Evolutionary conservation across 2,329 filamentous ascomycete genomes (phyloP).

Genomic region (Cytospora schulzeri): DNA sequence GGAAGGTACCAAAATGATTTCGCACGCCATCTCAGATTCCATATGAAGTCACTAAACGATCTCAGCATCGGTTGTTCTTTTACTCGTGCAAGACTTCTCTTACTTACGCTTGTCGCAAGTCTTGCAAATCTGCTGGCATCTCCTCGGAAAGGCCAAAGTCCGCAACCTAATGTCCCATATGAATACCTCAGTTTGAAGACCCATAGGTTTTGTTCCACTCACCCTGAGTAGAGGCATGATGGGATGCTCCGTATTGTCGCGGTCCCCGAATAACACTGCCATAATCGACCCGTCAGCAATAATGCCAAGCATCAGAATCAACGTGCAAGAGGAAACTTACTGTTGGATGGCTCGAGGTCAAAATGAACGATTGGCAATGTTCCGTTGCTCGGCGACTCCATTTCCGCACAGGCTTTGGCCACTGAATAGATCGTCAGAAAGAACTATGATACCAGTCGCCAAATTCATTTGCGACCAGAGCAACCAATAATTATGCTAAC

Average conservation of each 20-base stretch:
- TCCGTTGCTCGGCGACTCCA: background rate
- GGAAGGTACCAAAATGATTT: background rate
- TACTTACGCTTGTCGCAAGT: no score
- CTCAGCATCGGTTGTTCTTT: background rate
- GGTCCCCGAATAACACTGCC: background rate
- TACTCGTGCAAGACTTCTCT: background rate
- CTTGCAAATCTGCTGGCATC: background rate
- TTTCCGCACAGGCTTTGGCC: background rate
- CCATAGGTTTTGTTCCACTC: no score
- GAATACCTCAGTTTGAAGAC: no score
- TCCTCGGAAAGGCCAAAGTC: background rate
- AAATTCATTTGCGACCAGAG: no score
- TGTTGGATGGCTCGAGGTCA: slow-evolving; percentile 1
- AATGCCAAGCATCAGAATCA: background rate
- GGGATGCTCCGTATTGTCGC: background rate
- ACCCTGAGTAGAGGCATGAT: slow-evolving; percentile 2
- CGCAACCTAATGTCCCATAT: background rate
- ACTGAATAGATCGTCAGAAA: no score
- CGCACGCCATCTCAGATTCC: background rate
- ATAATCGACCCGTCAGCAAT: background rate
- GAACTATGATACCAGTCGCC: no score
- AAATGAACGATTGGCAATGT: background rate
- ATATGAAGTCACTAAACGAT: background rate
- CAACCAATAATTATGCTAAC: no score
- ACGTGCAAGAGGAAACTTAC: background rate